Percentiles rank a stretch among this genome's conserved stretches.
Evolutionary conservation across 1,284 basidiomycete genomes (phyloP).

Genomic region (Pseudozyma sp.): DNA sequence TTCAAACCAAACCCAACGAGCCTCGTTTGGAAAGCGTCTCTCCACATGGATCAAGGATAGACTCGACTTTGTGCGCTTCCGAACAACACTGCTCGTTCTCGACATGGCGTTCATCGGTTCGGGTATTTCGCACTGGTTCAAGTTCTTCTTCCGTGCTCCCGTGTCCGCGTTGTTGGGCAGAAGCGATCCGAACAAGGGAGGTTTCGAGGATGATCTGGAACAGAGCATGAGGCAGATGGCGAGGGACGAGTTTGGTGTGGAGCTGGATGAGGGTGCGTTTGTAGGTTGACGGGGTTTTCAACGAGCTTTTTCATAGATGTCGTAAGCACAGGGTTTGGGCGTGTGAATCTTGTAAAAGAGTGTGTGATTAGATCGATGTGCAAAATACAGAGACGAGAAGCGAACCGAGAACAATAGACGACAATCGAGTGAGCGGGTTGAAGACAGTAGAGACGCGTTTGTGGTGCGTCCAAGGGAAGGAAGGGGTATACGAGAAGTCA

Average conservation of each 20-base stretch:
- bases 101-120: conserved; percentile 54
- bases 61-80: conserved; percentile 54
- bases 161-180: conserved; percentile 26
- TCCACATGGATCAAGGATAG: conserved; percentile 44
- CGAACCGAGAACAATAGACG: background rate
- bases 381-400: background rate
- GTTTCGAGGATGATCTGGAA: conserved; percentile 64
- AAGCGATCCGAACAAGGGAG: conserved; percentile 32
- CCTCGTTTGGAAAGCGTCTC: conserved; percentile 24
- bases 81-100: conserved; percentile 51
- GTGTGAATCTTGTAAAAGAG: background rate
- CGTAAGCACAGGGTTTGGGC: background rate
- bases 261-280: conserved; percentile 58
- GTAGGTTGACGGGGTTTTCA: conserved; percentile 18
- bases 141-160: conserved; percentile 33
- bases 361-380: background rate
- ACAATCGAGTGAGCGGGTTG: background rate
- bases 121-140: conserved; percentile 40
- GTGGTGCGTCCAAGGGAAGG: too few species aligned
- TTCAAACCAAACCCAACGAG: background rate
- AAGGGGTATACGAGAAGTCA: background rate
- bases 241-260: conserved; percentile 59
- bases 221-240: conserved; percentile 59
- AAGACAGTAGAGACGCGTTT: background rate
- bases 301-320: too few species aligned